Conservation (phyloP, 768 basidiomycete genomes). For the Tulasnella sp. region DNA sequence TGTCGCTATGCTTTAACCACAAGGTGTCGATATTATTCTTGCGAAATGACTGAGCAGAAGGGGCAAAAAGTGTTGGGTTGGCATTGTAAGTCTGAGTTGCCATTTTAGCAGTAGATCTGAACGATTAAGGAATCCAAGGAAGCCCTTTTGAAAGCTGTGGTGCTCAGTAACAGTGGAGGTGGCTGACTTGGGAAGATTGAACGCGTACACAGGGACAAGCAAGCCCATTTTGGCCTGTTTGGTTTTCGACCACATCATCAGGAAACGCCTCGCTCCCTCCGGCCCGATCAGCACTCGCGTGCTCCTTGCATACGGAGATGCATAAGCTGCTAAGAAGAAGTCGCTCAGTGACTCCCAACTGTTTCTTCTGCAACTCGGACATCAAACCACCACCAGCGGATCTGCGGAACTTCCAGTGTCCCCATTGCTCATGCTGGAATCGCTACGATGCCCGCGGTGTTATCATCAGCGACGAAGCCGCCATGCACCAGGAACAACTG, state of each 20-base stretch:
- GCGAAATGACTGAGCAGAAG: constrained; percentile 15
- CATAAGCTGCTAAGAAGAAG: background rate
- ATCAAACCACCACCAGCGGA: constrained; percentile 17
- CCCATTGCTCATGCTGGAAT: constrained; percentile 44
- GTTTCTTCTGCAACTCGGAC: constrained; percentile 25
- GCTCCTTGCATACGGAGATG: background rate
- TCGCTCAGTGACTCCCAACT: constrained; percentile 3
- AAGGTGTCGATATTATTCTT: constrained; percentile 10
- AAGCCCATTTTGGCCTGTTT: background rate
- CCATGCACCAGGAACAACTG: constrained; percentile 73
- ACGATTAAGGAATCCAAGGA: background rate
- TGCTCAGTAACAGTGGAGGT: constrained; percentile 1
- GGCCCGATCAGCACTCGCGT: background rate
- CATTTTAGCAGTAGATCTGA: background rate
- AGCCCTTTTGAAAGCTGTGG: background rate
- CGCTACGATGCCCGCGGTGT: constrained; percentile 62
- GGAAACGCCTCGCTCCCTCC: background rate
- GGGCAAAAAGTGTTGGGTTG: constrained; percentile 15
- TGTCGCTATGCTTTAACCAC: constrained; percentile 23
- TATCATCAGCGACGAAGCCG: constrained; percentile 77
- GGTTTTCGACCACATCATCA: constrained; percentile 5
- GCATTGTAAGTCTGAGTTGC: constrained; percentile 16
- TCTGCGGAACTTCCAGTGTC: constrained; percentile 22
- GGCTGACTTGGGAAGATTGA: background rate
- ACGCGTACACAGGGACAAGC: background rate